Evolutionary conservation across 164 flowering plant species (phyloP).

Genomic region (Cinnamomum micranthum): DNA sequence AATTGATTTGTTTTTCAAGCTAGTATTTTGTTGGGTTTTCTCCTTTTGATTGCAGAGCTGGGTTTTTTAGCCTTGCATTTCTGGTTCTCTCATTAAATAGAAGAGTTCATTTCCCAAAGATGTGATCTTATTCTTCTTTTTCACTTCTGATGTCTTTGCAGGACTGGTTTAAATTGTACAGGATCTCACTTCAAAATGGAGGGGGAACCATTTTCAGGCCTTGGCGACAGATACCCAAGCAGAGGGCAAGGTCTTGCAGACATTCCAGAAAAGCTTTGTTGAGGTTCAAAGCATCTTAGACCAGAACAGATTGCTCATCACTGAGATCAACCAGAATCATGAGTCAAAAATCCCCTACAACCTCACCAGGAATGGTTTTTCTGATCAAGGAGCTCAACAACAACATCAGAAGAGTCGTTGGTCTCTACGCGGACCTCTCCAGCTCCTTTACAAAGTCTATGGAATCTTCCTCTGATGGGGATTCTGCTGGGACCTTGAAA

Average conservation of each 20-base stretch:
- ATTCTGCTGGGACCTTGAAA: conserved; percentile 46
- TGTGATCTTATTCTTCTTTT: background rate
- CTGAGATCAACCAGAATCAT: conserved; percentile 83
- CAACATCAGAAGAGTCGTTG: conserved; percentile 74
- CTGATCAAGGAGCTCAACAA: conserved; percentile 78
- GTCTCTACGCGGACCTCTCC: conserved; percentile 70
- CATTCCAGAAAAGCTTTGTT: conserved; percentile 49
- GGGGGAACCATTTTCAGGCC: conserved; percentile 51
- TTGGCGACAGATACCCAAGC: conserved; percentile 50
- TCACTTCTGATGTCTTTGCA: background rate
- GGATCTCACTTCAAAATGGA: conserved; percentile 9
- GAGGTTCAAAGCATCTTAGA: conserved; percentile 14
- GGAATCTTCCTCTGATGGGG: conserved; percentile 73
- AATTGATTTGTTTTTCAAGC: background rate
- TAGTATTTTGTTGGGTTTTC: background rate
- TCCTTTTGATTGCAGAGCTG: background rate
- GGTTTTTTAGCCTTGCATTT: background rate
- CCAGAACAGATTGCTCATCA: conserved; percentile 58
- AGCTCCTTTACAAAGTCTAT: conserved; percentile 49
- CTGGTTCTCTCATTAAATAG: background rate
- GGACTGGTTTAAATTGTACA: conserved; percentile 11
- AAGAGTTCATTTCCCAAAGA: background rate
- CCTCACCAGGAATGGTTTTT: conserved; percentile 66
- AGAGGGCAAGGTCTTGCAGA: conserved; percentile 55
- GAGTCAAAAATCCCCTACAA: conserved; percentile 71